phyloP scores from a whole-genome alignment of 257 asterid species.

The Ajuga chamaepitys region DNA sequence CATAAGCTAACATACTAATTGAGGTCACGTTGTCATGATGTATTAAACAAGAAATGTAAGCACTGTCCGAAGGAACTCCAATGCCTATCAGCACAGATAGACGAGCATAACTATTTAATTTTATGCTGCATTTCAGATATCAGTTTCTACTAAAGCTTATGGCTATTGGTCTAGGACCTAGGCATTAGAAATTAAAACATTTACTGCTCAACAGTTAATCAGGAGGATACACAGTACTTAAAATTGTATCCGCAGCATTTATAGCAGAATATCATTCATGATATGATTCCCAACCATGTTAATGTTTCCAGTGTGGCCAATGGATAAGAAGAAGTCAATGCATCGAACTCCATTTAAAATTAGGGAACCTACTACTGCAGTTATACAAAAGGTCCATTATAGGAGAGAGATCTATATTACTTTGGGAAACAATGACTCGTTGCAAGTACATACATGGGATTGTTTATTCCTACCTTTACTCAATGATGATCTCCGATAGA shows the following conservation, averaged over 20 bases:
- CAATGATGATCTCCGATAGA: not conserved
- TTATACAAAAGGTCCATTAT: not conserved
- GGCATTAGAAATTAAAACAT: not conserved
- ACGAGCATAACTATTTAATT: not conserved
- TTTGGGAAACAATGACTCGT: not conserved
- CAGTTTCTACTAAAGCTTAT: not conserved
- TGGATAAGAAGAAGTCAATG: not conserved
- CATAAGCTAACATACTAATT: not conserved
- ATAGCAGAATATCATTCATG: not conserved
- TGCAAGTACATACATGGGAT: not conserved
- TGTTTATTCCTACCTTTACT: not conserved
- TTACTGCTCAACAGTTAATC: not conserved
- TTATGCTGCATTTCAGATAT: not conserved
- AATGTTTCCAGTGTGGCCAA: not conserved
- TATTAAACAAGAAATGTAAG: not conserved
- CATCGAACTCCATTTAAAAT: not conserved
- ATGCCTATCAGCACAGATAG: not conserved
- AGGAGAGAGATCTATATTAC: not conserved
- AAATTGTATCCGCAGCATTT: not conserved
- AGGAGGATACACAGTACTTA: not conserved
- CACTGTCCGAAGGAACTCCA: not conserved
- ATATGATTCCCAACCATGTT: not conserved
- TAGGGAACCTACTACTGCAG: not conserved
- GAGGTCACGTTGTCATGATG: not conserved
- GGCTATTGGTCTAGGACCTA: not conserved